These are phyloP conservation scores for Trametes cinnabarina DNA, from an alignment of 768 basidiomycete genomes.

Conservation along the genomic window DNA sequence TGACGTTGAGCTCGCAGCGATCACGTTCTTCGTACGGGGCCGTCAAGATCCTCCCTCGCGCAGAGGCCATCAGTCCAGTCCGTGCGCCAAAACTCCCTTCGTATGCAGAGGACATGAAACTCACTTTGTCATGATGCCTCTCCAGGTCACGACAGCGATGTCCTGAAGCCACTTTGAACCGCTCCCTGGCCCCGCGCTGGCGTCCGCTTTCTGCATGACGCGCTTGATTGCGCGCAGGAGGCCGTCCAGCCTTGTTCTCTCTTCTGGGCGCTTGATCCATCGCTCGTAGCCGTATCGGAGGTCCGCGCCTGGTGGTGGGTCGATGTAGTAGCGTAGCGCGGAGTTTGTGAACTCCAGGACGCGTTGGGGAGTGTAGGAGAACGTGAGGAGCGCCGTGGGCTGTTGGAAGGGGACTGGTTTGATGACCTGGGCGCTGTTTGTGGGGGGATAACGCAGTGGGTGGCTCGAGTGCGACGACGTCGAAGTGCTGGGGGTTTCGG, in stretches of 20 bases:
- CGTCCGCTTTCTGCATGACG: constrained; percentile 37
- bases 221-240: constrained; percentile 59
- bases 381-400: constrained; percentile 65
- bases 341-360: constrained; percentile 64
- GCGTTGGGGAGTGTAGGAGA: constrained; percentile 63
- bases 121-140: constrained; percentile 85
- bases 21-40: constrained; percentile 83
- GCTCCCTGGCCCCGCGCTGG: constrained; percentile 25
- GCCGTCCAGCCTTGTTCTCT: constrained; percentile 63
- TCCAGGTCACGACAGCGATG: constrained; percentile 66
- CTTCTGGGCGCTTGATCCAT: constrained; percentile 68
- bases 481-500: not conserved
- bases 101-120: constrained; percentile 16
- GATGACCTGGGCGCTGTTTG: not conserved
- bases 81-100: not conserved
- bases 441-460: constrained; percentile 21
- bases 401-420: constrained; percentile 56
- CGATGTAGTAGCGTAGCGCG: constrained; percentile 67
- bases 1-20: constrained; percentile 79
- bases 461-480: not conserved
- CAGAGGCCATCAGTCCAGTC: constrained; percentile 10
- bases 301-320: constrained; percentile 64
- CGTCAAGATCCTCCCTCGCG: constrained; percentile 66
- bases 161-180: constrained; percentile 38
- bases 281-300: constrained; percentile 69